Base-by-base conservation (phyloP, 2,329 filamentous ascomycete genomes). In the Phyllosticta paracitricarpa region DNA sequence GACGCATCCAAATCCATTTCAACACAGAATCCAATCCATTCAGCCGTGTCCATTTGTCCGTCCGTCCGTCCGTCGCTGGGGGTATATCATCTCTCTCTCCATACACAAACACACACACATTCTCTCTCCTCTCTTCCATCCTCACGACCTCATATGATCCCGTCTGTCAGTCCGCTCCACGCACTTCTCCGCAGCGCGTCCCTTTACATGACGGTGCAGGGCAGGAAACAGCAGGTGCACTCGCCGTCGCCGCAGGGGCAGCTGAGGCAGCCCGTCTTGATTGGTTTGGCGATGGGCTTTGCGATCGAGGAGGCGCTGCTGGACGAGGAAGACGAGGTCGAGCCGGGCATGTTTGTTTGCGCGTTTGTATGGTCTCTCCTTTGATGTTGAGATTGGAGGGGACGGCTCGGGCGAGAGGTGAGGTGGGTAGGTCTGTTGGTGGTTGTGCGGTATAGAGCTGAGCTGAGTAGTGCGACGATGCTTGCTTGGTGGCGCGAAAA, bases 211-310 rank as follows among this genome's bases (percentile, higher is more conserved):
- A 48, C 40, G 14, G 40, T 48, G 40, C 59, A 61, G 28, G 59
- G 59, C 33, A 61, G 56, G 55, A 61, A 57, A 51, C 59, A 61
- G 51, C 59, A 61, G n/a, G 55, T 61, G 55, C 59, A 61, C 59
- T 61, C 59, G 26, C 25, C 58, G 28, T 61, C 59, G 59, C 59
- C 59, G 55, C 59, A 61, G 26, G 59, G 59, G 28, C 59, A 61
- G 59, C 59, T 61, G 14, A 61, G 22, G 54, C 59, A 61, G 59
- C 59, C 59, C 48, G 55, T 61, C 59, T 61, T 61, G 51, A 61
- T 57, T 9, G 59, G 53, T 55, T 61, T 61, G 40, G 40, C 40
- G 51, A 61, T 19, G 54, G 59, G 59, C 55, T 61, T 61, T 51
- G 59, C 40, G 59, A 61, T 22, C 17, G 52, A 56, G 33, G 56